Evolutionary conservation across 331 rosid species (phyloP).

Genomic region (Dryas integrifolia): DNA sequence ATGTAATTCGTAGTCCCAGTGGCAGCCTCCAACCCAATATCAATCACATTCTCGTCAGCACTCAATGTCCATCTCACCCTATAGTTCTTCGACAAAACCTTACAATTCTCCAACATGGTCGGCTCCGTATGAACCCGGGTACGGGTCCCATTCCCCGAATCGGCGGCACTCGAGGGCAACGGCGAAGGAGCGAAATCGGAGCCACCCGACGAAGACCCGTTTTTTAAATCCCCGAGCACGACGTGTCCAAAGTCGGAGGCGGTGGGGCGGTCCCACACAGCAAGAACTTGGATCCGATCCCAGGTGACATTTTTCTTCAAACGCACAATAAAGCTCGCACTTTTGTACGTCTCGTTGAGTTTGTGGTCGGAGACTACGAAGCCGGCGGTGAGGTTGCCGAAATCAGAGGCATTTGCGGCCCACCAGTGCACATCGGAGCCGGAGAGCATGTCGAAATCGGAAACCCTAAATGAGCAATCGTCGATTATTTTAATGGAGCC

Average conservation of each 20-base stretch:
- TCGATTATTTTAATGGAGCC: conserved; percentile 57
- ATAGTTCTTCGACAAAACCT: conserved; percentile 48
- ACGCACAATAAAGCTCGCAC: conserved; percentile 52
- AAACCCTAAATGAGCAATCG: conserved; percentile 82
- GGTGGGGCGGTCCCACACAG: conserved; percentile 80
- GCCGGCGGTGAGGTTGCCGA: conserved; percentile 56
- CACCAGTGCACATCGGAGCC: conserved; percentile 80
- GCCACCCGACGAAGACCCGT: conserved; percentile 6
- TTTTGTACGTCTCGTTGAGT: conserved; percentile 54
- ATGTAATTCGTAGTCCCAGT: conserved; percentile 63
- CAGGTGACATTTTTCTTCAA: conserved; percentile 59
- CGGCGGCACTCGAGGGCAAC: conserved; percentile 6
- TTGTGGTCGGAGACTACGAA: conserved; percentile 54
- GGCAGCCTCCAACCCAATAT: conserved; percentile 81
- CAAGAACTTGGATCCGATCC: conserved; percentile 71
- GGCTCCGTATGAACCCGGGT: conserved; percentile 38
- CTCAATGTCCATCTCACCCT: conserved; percentile 82
- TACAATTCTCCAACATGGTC: conserved; percentile 72
- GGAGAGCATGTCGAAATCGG: conserved; percentile 75
- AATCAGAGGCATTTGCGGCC: conserved; percentile 50
- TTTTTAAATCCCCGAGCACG: conserved; percentile 23
- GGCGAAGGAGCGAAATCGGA: conserved; percentile 39
- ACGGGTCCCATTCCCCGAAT: not conserved
- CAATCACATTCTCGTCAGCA: conserved; percentile 46
- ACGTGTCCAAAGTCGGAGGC: conserved; percentile 78